Evolutionary conservation across 345 rosid genomes (phyloP).

Genomic region (Aquilaria sinensis): DNA sequence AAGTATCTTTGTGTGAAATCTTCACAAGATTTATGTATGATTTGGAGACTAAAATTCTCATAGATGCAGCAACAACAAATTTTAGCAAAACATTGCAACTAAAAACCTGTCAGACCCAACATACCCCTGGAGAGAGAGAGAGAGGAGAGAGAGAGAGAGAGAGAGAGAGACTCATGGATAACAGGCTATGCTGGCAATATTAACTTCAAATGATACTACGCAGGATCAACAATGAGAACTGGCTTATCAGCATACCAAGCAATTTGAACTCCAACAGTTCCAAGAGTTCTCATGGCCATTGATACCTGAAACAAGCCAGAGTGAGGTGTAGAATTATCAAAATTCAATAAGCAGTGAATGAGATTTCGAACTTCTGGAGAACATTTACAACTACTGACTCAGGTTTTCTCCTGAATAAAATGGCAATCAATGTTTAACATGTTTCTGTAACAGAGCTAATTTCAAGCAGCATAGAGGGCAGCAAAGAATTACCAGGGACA

Average conservation of each 20-base stretch:
- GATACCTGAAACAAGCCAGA: constrained; percentile 59
- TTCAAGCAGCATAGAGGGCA: background rate
- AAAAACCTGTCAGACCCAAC: no score
- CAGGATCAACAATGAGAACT: background rate
- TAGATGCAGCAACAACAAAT: no score
- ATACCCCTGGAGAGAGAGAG: no score
- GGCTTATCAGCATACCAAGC: constrained; percentile 51
- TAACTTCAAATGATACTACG: background rate
- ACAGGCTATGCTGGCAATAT: background rate
- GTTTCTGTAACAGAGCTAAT: background rate
- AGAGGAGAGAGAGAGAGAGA: no score
- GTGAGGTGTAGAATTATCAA: background rate
- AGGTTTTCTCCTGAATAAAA: background rate
- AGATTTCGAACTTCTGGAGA: background rate
- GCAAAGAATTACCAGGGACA: constrained; percentile 52
- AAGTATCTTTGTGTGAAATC: no score
- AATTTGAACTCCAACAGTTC: constrained; percentile 78
- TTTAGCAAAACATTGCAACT: no score
- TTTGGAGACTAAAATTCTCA: no score
- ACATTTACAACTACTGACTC: background rate
- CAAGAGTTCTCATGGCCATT: constrained; percentile 90
- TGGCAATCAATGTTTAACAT: background rate
- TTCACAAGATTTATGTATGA: no score
- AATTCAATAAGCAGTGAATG: background rate
- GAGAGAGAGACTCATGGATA: no score